Base-by-base conservation (phyloP, 352 stramenopile species). In the Poterioochromonas sp. region DNA sequence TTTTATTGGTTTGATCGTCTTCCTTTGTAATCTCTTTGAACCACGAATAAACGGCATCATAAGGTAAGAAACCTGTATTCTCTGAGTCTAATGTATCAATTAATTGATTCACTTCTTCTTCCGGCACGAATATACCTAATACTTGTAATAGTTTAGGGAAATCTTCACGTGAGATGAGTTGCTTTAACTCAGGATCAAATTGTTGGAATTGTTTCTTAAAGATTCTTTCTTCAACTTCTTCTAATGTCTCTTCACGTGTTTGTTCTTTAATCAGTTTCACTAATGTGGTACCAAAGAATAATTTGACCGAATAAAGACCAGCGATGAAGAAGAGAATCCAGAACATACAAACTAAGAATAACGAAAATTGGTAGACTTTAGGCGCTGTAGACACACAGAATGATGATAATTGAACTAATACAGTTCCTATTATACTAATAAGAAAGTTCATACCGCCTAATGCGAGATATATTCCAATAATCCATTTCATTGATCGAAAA, bases 41-140 rank as follows among this genome's bases (percentile, higher is more conserved):
- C 58, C 58, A 68, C 58, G 5, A 8, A 12, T 8, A 12, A 26
- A 68, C 5, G 29, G 58, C 5, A 18, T 68, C 29, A 26, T 37
- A 68, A 40, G 26, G 5, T 15, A 71, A 5, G 32, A 71, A 47
- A 29, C 39, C 62, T 43, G 18, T 44, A 26, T 44, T 20, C 15
- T 22, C 34, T 26, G 62, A 29, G 41, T 71, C 62, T 32, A 71
- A n/a, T 43, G 62, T 71, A 47, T 71, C 18, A 22, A 3, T 22
- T 32, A 71, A 29, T 29, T 71, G 62, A 11, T 44, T 15, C 8
- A 58, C 12, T 35, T 74, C 65, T 39, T 74, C 65, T 58, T 74
- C 65, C 37, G 65, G 65, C 29, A 74, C 40, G n/a, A 74, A 74
- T 5, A 74, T 34, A 39, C 39, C 65, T 29, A 71, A 71, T 47